Evolutionary conservation across 164 flowering plant genomes (phyloP), one percentile per base, ranked within the genome.

Genomic region (Vitis amurensis): DNA sequence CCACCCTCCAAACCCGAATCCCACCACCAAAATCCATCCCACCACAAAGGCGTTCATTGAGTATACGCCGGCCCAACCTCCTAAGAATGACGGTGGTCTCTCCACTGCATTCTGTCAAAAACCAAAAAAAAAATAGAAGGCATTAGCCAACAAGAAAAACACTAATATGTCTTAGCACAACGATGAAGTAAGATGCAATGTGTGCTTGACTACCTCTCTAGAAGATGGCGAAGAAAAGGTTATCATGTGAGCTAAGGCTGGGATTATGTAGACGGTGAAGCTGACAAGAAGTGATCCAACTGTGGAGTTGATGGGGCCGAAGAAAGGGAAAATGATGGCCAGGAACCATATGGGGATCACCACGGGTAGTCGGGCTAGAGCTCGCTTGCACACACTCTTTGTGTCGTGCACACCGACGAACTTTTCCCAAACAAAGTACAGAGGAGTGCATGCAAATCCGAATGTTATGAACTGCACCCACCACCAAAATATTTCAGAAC

Each of bases 1-100:
- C 93, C 93, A 88, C 14, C 93, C 93, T 72, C 93, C 93, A 68
- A 88, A 87, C 59, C 93, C 93, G 74, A 89, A 89, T 52, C 93
- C 93, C 17, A 87, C 79, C 0, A 87, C 71, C 16, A 89, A 79
- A 19, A 89, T 89, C 93, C 93, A 89, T 2, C 65, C 87, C 79
- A 87, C 91, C 71, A 89, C 88, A 76, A 89, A 89, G 2, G 68
- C 53, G 78, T 89, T 89, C 76, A 85, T 63, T n/a, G 75, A 73
- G 74, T 78, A 89, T 47, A 69, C 50, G 0, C 90, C 91, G 1
- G 78, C 77, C 93, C 93, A 89, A 0, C 93, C 88, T 80, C 90
- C 90, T 5, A 89, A 7, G 31, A 76, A 52, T 60, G 69, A 60
- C 72, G 93, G 93, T 59, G 93, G 83, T 57, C 88, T 83, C 80